Evolutionary conservation across 2,329 filamentous ascomycete species (phyloP).

Genomic region (Monilinia fructicola): DNA sequence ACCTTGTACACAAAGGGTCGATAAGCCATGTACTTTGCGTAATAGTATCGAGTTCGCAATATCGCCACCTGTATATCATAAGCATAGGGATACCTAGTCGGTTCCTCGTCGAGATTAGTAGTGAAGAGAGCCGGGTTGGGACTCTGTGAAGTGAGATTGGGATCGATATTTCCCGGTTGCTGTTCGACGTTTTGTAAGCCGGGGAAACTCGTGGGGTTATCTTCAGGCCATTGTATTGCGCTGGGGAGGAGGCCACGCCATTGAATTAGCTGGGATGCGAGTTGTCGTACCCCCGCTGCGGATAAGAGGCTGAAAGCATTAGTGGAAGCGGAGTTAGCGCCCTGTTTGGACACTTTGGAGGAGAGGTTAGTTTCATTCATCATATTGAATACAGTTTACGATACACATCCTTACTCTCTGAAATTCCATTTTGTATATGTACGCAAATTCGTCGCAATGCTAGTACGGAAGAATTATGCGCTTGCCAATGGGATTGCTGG

Average conservation of each 20-base stretch:
- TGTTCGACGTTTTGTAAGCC: constrained; percentile 19
- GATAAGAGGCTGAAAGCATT: constrained; percentile 31
- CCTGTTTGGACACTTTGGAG: constrained; percentile 6
- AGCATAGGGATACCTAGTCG: constrained; percentile 50
- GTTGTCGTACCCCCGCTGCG: constrained; percentile 49
- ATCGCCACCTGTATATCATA: constrained; percentile 58
- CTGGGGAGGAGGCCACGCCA: constrained; percentile 58
- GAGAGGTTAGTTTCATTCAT: background rate
- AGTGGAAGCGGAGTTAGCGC: constrained; percentile 25
- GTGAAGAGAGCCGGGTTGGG: constrained; percentile 46
- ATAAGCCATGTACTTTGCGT: constrained; percentile 57
- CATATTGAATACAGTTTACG: background rate
- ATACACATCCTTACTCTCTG: constrained; percentile 47
- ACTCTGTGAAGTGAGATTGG: constrained; percentile 28
- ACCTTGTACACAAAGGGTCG: constrained; percentile 60
- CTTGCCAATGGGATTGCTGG: constrained; percentile 54
- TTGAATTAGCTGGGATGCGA: constrained; percentile 54
- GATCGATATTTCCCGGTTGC: constrained; percentile 27
- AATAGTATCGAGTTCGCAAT: constrained; percentile 59
- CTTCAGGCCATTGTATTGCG: constrained; percentile 58
- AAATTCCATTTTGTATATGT: constrained; percentile 53
- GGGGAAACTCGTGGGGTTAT: constrained; percentile 48
- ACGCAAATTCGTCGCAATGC: constrained; percentile 54
- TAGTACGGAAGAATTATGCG: constrained; percentile 61
- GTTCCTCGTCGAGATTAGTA: constrained; percentile 47